phyloP scores from a whole-genome alignment of 2,329 filamentous ascomycete genomes.

The Byssochlamys sp. region DNA sequence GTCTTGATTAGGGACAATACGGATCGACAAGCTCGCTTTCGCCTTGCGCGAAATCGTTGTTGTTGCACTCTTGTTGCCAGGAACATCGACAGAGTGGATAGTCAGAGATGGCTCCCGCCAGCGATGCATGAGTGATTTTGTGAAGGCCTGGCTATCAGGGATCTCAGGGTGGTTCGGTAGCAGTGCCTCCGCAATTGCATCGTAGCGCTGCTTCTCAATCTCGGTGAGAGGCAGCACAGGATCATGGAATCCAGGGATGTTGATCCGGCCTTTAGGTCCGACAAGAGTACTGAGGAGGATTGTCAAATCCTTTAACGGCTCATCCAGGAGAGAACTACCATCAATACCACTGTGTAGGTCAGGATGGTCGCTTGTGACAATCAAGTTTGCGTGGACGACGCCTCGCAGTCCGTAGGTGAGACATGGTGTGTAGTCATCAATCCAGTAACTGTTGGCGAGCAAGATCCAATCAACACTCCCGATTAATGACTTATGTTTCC shows the following conservation, averaged over 20 bases:
- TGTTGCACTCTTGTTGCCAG: slow-evolving; percentile 76
- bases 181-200: slow-evolving; percentile 70
- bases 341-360: slow-evolving; percentile 97
- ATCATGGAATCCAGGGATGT: slow-evolving; percentile 83
- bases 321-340: slow-evolving; percentile 78
- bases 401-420: slow-evolving; percentile 88
- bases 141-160: slow-evolving; percentile 58
- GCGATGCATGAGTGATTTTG: slow-evolving; percentile 75
- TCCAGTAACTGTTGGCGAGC: slow-evolving; percentile 95
- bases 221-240: slow-evolving; percentile 64
- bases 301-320: slow-evolving; percentile 84
- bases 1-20: slow-evolving; percentile 87
- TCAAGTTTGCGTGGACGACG: slow-evolving; percentile 84
- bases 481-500: slow-evolving; percentile 70
- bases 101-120: slow-evolving; percentile 95
- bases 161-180: slow-evolving; percentile 61
- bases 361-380: slow-evolving; percentile 73
- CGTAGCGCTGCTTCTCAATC: slow-evolving; percentile 70
- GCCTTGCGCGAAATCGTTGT: slow-evolving; percentile 77
- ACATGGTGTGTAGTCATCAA: slow-evolving; percentile 90
- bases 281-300: slow-evolving; percentile 73
- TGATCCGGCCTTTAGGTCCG: slow-evolving; percentile 67
- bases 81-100: slow-evolving; percentile 76
- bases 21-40: slow-evolving; percentile 77
- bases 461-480: slow-evolving; percentile 89